Evolutionary conservation across 148 eudicot species (phyloP).

Genomic region (Rhododendron vialii): DNA sequence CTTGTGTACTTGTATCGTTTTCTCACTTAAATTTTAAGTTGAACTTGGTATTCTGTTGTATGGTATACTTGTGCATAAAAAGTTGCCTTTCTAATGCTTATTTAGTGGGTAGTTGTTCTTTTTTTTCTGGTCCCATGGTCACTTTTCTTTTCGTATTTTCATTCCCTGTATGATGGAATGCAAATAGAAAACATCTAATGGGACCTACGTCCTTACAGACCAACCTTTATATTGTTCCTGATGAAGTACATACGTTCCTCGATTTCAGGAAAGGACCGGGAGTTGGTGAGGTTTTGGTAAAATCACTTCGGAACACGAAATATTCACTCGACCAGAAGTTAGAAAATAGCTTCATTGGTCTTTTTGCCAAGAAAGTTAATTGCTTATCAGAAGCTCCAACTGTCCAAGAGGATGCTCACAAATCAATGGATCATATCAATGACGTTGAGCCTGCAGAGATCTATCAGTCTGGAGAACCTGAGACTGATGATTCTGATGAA

Average conservation of each 20-base stretch:
- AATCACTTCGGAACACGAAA: conserved; percentile 69
- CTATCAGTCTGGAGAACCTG: conserved; percentile 22
- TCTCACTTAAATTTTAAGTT: neutral
- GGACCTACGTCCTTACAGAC: neutral
- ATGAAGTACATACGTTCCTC: neutral
- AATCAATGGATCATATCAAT: conserved; percentile 14
- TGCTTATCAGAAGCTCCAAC: conserved; percentile 13
- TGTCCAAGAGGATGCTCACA: conserved; percentile 25
- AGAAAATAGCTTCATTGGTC: conserved; percentile 56
- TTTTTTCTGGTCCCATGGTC: neutral
- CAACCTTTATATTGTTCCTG: neutral
- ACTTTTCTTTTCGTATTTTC: neutral
- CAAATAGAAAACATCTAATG: no score
- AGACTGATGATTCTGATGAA: conserved; percentile 40
- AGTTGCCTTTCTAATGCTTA: neutral
- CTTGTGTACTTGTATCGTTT: neutral
- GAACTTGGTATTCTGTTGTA: neutral
- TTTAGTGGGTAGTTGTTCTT: neutral
- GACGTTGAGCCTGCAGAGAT: conserved; percentile 27
- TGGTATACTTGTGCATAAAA: neutral
- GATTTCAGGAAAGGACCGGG: conserved; percentile 49
- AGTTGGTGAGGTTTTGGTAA: conserved; percentile 79
- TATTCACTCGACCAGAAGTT: conserved; percentile 75
- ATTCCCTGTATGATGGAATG: no score
- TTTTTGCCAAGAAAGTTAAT: conserved; percentile 44